Conservation (phyloP, 2,329 filamentous ascomycete genomes). For the Cytospora schulzeri region DNA sequence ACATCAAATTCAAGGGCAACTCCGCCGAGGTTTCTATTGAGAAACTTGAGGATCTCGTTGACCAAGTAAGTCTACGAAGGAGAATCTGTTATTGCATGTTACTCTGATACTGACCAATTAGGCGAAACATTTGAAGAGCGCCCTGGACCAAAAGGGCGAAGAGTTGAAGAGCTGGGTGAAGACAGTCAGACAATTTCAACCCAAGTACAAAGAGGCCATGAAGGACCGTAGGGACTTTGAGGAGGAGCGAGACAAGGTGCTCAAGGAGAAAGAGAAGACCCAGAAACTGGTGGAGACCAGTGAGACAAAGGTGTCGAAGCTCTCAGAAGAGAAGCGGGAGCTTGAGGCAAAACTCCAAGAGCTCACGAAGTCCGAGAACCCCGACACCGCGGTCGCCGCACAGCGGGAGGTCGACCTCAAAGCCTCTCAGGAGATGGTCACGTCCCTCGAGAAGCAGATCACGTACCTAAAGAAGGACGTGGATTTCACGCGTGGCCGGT, state of each 20-base stretch:
- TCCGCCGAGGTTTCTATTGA: constrained; percentile 32
- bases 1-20: constrained; percentile 25
- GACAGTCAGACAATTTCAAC: constrained; percentile 48
- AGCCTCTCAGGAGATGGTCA: constrained; percentile 43
- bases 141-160: constrained; percentile 36
- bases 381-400: constrained; percentile 43
- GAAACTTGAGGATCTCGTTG: constrained; percentile 43
- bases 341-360: constrained; percentile 43
- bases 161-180: constrained; percentile 48
- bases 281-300: constrained; percentile 43
- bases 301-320: constrained; percentile 40
- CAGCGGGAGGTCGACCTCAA: constrained; percentile 44
- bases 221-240: constrained; percentile 54
- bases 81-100: not conserved
- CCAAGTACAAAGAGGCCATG: constrained; percentile 51
- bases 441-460: constrained; percentile 43
- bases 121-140: constrained; percentile 42
- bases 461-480: constrained; percentile 46
- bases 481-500: constrained; percentile 60
- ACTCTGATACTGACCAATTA: constrained; percentile 30
- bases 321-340: constrained; percentile 42
- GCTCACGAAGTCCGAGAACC: constrained; percentile 42
- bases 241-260: constrained; percentile 44
- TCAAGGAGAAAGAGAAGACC: constrained; percentile 40
- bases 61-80: constrained; percentile 37